Percentiles rank a stretch among this genome's conserved stretches.
These are phyloP conservation scores for Hemileccinum rubropunctum DNA, from an alignment of 768 basidiomycete genomes.

Conservation along the genomic window DNA sequence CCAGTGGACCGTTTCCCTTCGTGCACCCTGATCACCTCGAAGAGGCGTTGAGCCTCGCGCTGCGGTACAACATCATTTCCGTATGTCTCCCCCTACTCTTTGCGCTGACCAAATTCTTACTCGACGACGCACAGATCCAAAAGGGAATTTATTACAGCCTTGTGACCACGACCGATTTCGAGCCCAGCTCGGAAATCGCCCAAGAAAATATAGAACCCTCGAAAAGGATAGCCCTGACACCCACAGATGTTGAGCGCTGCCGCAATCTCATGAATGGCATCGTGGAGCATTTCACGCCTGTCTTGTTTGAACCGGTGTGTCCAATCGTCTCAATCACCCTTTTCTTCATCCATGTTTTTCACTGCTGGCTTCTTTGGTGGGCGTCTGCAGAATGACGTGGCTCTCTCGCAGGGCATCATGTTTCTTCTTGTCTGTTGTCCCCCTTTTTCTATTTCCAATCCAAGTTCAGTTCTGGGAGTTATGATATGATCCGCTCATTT, in stretches of 20 bases:
- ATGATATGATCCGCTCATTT: background rate
- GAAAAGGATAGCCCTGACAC: slow-evolving; percentile 21
- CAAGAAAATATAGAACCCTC: background rate
- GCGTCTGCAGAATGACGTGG: too few relatives aligned
- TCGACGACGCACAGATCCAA: slow-evolving; percentile 41
- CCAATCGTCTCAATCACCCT: background rate
- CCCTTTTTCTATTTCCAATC: too few relatives aligned
- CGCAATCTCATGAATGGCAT: slow-evolving; percentile 49
- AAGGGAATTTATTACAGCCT: slow-evolving; percentile 66
- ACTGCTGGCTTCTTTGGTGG: too few relatives aligned
- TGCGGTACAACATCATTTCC: slow-evolving; percentile 42
- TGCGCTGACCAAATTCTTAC: background rate
- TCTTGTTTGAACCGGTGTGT: slow-evolving; percentile 62
- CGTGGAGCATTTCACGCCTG: slow-evolving; percentile 67
- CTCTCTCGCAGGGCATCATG: too few relatives aligned
- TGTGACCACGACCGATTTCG: slow-evolving; percentile 57
- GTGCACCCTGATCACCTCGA: slow-evolving; percentile 42
- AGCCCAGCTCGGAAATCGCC: slow-evolving; percentile 33
- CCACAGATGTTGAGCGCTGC: slow-evolving; percentile 40
- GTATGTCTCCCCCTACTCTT: slow-evolving; percentile 33
- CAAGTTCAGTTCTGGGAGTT: too few relatives aligned
- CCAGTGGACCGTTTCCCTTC: slow-evolving; percentile 45
- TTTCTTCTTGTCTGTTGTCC: too few relatives aligned
- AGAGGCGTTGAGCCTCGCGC: slow-evolving; percentile 53
- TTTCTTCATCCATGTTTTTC: too few relatives aligned